Evolutionary conservation across 805 yeast species (phyloP).

Genomic region (Wickerhamomyces chaumierensis): DNA sequence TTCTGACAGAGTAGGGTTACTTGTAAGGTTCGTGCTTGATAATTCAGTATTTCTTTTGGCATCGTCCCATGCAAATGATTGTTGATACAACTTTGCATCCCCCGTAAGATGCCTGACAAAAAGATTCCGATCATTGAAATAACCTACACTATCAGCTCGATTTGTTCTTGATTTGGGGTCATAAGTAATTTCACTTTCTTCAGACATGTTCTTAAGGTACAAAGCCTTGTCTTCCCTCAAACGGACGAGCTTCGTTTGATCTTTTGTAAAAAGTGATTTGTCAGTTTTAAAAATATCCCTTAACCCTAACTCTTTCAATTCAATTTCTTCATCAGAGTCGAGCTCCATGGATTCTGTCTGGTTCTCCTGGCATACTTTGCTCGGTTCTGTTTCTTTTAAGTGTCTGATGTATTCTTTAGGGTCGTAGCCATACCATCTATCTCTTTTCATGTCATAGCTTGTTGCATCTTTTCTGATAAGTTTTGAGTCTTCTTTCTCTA

Average conservation of each 20-base stretch:
- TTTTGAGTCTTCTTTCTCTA: no score
- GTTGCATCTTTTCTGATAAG: slow-evolving; percentile 9
- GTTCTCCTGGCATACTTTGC: slow-evolving; percentile 4
- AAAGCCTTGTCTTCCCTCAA: slow-evolving; percentile 71
- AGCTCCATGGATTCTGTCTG: slow-evolving; percentile 7
- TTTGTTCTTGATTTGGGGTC: slow-evolving; percentile 42
- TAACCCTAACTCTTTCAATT: slow-evolving; percentile 28
- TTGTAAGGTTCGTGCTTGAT: slow-evolving; percentile 22
- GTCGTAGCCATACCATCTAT: slow-evolving; percentile 55
- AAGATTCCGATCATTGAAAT: slow-evolving; percentile 27
- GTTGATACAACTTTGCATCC: slow-evolving; percentile 43
- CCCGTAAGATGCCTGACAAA: slow-evolving; percentile 46
- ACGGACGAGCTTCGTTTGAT: slow-evolving; percentile 37
- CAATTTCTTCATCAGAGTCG: slow-evolving; percentile 28
- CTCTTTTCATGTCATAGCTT: slow-evolving; percentile 21
- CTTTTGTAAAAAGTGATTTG: slow-evolving; percentile 12
- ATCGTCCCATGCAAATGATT: slow-evolving; percentile 37
- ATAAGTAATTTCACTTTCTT: slow-evolving; percentile 32
- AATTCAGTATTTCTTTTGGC: slow-evolving; percentile 20
- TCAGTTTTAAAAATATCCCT: slow-evolving; percentile 10
- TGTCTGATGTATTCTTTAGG: slow-evolving; percentile 44
- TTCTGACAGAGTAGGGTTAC: slow-evolving; percentile 36
- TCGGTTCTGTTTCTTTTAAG: slow-evolving; percentile 18
- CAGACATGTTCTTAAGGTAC: slow-evolving; percentile 37
- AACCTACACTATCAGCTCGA: slow-evolving; percentile 22